Evolutionary conservation across 352 stramenopile species (phyloP), one percentile per base, ranked within the genome.

Genomic region (Phytophthora nicotianae): DNA sequence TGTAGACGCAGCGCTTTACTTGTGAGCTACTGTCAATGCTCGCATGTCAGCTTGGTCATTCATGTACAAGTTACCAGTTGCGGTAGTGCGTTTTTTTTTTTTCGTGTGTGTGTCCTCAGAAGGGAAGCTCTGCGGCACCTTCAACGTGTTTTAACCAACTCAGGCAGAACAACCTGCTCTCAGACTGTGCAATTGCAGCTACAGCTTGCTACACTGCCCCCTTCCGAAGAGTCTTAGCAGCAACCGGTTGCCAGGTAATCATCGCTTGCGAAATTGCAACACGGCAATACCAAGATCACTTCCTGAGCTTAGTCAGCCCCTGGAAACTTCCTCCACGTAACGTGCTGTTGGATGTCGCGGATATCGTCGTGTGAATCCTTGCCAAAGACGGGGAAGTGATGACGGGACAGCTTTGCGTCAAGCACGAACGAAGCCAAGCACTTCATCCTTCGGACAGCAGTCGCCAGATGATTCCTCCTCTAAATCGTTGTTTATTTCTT

Each of bases 311-410:
- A 29, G 24, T 9, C 29, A 13, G 29, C 29, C 29, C 13, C 13
- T 3, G 8, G 29, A 35, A 35, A 35, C 29, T 35, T 35, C 29
- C 29, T 35, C 29, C 29, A 9, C 29, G 29, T 35, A 5, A 38
- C 32, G 32, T 5, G 32, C 6, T 38, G 13, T 10, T 38, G 5
- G 32, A 38, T 38, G 32, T 38, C 13, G 32, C 32, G 32, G 32
- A 38, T 38, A 35, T 35, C 29, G 29, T 35, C 29, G 29, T 14
- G 29, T 13, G 8, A 13, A 35, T 35, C 29, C 32, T 4, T 21
- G 37, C 17, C 37, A 43, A 43, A 43, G 40, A 59, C 58, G 48
- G 29, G 38, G 46, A 37, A 52, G 20, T 46, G 40, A 65, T 58
- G 26, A 58, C 38, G 48, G 16, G 37, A 65, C 43, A 43, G 16